A percentile compares a stretch with the other conserved stretches of the same genome.
Evolutionary conservation across 2,329 filamentous ascomycete genomes (phyloP).

Genomic region (Trichophaea hybrida): DNA sequence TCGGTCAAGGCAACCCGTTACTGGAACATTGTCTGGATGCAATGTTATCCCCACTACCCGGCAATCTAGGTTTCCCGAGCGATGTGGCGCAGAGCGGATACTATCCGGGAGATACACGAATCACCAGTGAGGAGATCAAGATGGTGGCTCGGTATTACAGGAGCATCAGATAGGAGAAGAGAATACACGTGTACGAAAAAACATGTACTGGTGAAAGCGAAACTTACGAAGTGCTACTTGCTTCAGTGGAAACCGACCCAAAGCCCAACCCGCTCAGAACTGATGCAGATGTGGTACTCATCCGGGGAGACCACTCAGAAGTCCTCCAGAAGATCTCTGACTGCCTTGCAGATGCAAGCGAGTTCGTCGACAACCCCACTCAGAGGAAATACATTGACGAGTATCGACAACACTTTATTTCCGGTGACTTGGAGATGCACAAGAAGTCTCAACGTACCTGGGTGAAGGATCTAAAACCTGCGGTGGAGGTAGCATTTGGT

Average conservation of each 20-base stretch:
- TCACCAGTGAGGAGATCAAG: constrained; percentile 59
- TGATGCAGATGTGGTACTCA: constrained; percentile 33
- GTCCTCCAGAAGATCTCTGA: constrained; percentile 55
- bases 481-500: constrained; percentile 64
- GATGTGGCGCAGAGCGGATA: constrained; percentile 66
- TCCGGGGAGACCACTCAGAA: constrained; percentile 58
- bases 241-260: constrained; percentile 27
- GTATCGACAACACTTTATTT: constrained; percentile 59
- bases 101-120: constrained; percentile 59
- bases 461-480: constrained; percentile 69
- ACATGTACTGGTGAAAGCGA: not conserved
- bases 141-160: constrained; percentile 55
- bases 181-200: constrained; percentile 50
- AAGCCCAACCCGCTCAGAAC: constrained; percentile 48
- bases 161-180: constrained; percentile 55
- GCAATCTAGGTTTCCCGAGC: constrained; percentile 50
- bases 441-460: constrained; percentile 66
- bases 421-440: constrained; percentile 59
- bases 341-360: constrained; percentile 52
- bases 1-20: constrained; percentile 46
- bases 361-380: constrained; percentile 58
- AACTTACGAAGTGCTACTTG: constrained; percentile 31
- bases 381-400: constrained; percentile 59
- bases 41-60: constrained; percentile 48
- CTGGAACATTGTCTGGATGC: constrained; percentile 55